Evolutionary conservation across 768 basidiomycete species (phyloP).

Genomic region (Mycena kentingensis): DNA sequence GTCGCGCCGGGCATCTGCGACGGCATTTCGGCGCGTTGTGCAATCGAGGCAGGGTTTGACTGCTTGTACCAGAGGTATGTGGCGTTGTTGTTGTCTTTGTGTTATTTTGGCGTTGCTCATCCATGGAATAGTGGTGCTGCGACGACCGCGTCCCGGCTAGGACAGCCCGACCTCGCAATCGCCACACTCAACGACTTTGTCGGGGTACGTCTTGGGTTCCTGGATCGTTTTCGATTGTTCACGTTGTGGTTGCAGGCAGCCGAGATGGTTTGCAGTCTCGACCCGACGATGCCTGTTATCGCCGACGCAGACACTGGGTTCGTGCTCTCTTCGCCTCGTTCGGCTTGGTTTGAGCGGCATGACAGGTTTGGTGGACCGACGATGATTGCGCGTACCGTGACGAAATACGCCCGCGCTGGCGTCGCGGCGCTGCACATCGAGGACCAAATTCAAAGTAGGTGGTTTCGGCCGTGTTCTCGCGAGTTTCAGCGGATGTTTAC

Average conservation of each 20-base stretch:
- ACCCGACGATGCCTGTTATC: slow-evolving; percentile 69
- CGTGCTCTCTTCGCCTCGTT: too few relatives aligned
- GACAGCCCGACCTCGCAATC: slow-evolving; percentile 78
- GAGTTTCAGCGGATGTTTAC: too few relatives aligned
- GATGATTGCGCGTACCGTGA: slow-evolving; percentile 75
- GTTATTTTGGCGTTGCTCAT: not conserved
- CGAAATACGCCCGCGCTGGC: slow-evolving; percentile 67
- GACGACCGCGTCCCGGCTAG: slow-evolving; percentile 58
- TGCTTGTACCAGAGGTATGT: slow-evolving; percentile 55
- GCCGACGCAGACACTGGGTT: slow-evolving; percentile 82
- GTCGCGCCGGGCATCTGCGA: slow-evolving; percentile 59
- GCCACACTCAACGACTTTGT: slow-evolving; percentile 80
- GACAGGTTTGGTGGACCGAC: slow-evolving; percentile 71
- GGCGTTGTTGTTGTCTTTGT: not conserved
- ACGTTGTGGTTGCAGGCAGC: slow-evolving; percentile 44
- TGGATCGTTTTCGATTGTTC: not conserved
- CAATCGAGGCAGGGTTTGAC: slow-evolving; percentile 57
- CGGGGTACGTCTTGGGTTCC: slow-evolving; percentile 39
- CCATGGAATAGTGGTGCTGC: slow-evolving; percentile 46
- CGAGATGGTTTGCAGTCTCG: slow-evolving; percentile 67
- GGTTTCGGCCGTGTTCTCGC: too few relatives aligned
- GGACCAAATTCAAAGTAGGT: slow-evolving; percentile 81
- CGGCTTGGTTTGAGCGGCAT: too few relatives aligned
- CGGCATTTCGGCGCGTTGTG: slow-evolving; percentile 56
- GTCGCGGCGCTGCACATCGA: slow-evolving; percentile 79